Conservation (phyloP, 2,329 filamentous ascomycete species). For the Aphanocladium album region DNA sequence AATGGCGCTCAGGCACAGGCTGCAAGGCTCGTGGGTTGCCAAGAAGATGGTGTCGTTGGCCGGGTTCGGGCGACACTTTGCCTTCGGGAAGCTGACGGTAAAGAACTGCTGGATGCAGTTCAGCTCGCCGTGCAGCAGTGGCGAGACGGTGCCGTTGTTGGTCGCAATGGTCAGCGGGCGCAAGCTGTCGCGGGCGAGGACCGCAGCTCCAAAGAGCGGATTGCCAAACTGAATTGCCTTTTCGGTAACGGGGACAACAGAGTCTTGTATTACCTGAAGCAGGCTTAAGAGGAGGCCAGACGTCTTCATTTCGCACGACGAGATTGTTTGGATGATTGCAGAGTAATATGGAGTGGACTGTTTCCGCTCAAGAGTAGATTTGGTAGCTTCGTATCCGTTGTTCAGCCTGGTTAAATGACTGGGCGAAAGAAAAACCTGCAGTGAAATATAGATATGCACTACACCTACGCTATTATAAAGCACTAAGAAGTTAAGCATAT, state of each 20-base stretch:
- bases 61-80: constrained; percentile 33
- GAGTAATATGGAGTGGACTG: too few relatives aligned
- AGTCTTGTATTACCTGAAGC: constrained; percentile 37
- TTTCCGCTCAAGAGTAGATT: too few relatives aligned
- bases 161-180: constrained; percentile 43
- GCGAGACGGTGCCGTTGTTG: constrained; percentile 51
- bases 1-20: constrained; percentile 52
- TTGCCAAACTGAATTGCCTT: constrained; percentile 45
- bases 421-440: too few relatives aligned
- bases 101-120: constrained; percentile 57
- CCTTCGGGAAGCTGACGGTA: constrained; percentile 28
- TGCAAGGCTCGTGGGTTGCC: constrained; percentile 55
- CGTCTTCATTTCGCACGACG: too few relatives aligned
- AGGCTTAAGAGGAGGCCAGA: constrained; percentile 37
- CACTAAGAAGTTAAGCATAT: too few relatives aligned
- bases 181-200: constrained; percentile 40
- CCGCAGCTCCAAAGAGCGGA: constrained; percentile 54
- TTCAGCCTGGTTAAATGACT: too few relatives aligned
- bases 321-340: too few relatives aligned
- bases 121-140: constrained; percentile 54
- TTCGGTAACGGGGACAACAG: constrained; percentile 47
- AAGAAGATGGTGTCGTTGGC: constrained; percentile 49
- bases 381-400: too few relatives aligned
- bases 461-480: too few relatives aligned
- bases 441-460: too few relatives aligned